Base-by-base conservation (phyloP, 306 rosid genomes). In the Quercus gilva region DNA sequence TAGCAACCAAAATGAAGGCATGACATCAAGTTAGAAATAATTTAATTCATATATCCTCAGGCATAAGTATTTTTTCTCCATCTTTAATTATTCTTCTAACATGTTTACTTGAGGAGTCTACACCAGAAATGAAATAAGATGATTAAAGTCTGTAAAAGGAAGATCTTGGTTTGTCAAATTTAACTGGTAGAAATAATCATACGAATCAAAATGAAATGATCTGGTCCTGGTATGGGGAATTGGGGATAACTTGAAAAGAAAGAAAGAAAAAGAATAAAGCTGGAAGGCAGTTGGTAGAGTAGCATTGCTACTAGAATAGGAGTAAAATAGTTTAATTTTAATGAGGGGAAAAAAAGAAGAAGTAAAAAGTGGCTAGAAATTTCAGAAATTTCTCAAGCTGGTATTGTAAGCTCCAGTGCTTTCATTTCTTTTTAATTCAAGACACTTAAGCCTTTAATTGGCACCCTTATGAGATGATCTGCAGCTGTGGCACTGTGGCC, bases 371-470 rank as follows among this genome's bases (percentile, higher is more conserved):
- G 25, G 52, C 49, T 8, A 63, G 70, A 45, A 35, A 65, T 28
- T 28, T 70, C 45, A 33, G 74, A 45, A 70, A 51, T 25, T 57
- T 63, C 26, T 53, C 26, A 18, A 26, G 80, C 51, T 74, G 17
- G 73, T 76, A 26, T 18, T 21, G 78, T 76, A 52, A 63, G 58
- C 26, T 74, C 18, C 11, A 7, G 14, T 85, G 78, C 45, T 25
- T 64, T 61, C 81, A 55, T 77, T 55, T 71, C 49, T 9, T 43
- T 56, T 76, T 59, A 67, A 53, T 72, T 81, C 52, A 25, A 33
- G 60, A 69, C 71, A 53, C 51, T 61, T 26, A 29, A 5, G 77
- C 64, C 60, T 28, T 76, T 76, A 26, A 20, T 57, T 14, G 45
- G 56, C 28, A 67, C 56, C 57, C 45, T 56, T 14, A 0, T 45